These are phyloP conservation scores for Amanita exitialis DNA, from an alignment of 768 basidiomycete genomes.

Conservation along the genomic window DNA sequence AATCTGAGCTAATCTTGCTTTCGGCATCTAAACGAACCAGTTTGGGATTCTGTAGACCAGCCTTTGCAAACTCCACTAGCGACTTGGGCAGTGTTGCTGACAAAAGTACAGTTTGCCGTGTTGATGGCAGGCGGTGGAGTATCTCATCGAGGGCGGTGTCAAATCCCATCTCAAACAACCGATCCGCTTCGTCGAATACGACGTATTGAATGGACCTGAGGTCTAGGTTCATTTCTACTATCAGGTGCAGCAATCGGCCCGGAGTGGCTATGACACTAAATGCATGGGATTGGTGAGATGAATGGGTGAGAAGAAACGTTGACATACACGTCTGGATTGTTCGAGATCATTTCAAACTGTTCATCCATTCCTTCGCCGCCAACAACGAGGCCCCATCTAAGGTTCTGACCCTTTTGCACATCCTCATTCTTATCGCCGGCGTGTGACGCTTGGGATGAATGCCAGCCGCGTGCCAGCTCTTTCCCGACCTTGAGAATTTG, in stretches of 20 bases:
- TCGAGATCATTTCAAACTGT: constrained; percentile 92
- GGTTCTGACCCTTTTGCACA: constrained; percentile 42
- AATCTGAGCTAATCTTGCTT: constrained; percentile 88
- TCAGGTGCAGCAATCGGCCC: constrained; percentile 91
- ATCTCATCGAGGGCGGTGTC: constrained; percentile 88
- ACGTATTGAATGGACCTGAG: constrained; percentile 80
- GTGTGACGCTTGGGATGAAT: constrained; percentile 48
- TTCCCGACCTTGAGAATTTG: constrained; percentile 95
- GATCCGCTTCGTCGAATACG: constrained; percentile 97
- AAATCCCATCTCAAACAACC: constrained; percentile 98
- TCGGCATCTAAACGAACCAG: constrained; percentile 95
- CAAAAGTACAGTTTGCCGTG: constrained; percentile 89
- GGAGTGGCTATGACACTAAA: constrained; percentile 93
- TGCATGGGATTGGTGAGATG: constrained; percentile 8
- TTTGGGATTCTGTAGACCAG: constrained; percentile 87
- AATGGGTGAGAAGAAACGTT: constrained; percentile 5
- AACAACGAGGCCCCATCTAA: constrained; percentile 91
- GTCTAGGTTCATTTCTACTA: constrained; percentile 95
- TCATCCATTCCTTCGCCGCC: constrained; percentile 94
- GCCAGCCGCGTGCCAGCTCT: constrained; percentile 80
- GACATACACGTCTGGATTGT: constrained; percentile 90
- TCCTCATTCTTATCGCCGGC: constrained; percentile 66
- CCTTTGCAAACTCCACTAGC: constrained; percentile 97
- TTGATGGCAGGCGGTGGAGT: constrained; percentile 74
- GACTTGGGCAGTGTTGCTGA: constrained; percentile 95